A percentile compares a stretch with the other conserved stretches of the same genome.
phyloP scores from a whole-genome alignment of 805 yeast genomes.

The Komagataella populi region DNA sequence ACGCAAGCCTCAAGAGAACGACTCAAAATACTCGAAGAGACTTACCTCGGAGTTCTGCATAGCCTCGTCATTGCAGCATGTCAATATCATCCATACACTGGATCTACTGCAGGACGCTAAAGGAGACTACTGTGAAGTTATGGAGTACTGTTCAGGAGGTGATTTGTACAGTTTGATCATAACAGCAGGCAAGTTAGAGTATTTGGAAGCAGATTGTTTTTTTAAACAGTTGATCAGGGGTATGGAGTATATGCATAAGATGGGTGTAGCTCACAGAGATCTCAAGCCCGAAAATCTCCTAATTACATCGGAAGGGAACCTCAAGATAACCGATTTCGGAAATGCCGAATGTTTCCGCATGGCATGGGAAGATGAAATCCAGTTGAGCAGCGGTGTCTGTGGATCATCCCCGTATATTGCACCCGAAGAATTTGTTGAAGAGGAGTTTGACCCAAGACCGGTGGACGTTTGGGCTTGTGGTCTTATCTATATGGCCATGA shows the following conservation, averaged over 20 bases:
- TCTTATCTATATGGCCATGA: constrained; percentile 84
- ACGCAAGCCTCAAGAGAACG: constrained; percentile 43
- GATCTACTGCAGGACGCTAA: constrained; percentile 73
- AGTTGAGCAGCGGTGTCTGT: constrained; percentile 61
- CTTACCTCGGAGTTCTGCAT: constrained; percentile 77
- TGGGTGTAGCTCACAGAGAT: constrained; percentile 87
- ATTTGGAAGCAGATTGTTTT: constrained; percentile 80
- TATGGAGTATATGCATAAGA: constrained; percentile 76
- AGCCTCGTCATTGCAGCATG: constrained; percentile 63
- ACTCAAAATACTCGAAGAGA: constrained; percentile 55
- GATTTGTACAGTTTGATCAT: constrained; percentile 64
- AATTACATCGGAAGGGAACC: constrained; percentile 53
- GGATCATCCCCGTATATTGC: constrained; percentile 88
- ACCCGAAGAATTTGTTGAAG: constrained; percentile 63
- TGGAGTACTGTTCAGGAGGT: constrained; percentile 79
- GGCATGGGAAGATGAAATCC: constrained; percentile 73
- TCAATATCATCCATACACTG: constrained; percentile 62
- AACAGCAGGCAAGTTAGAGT: constrained; percentile 66
- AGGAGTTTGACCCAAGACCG: constrained; percentile 67
- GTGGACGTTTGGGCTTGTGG: constrained; percentile 92
- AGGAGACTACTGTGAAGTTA: constrained; percentile 73
- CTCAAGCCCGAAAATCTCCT: constrained; percentile 79
- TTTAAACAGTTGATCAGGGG: constrained; percentile 79
- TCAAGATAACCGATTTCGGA: constrained; percentile 85
- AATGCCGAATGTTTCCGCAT: constrained; percentile 70